These are phyloP conservation scores for Musa beccarii DNA, from an alignment of 176 grass and related monocot species.

Conservation along the genomic window DNA sequence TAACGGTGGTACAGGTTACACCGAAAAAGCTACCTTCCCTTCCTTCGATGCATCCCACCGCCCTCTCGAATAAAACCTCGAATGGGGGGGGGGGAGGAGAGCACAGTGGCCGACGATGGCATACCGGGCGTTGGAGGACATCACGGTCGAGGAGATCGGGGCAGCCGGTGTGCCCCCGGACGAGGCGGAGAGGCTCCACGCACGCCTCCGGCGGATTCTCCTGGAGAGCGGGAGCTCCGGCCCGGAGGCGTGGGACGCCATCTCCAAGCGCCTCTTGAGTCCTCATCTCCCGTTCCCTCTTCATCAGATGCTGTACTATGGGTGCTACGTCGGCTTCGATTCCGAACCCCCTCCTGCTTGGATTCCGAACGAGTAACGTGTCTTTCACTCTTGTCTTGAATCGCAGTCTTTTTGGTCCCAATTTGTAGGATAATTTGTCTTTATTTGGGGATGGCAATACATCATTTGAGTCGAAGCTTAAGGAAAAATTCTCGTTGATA, in stretches of 20 bases:
- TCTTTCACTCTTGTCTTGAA: neutral
- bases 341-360: slow-evolving; percentile 67
- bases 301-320: slow-evolving; percentile 93
- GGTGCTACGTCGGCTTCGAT: slow-evolving; percentile 50
- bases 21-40: too few relatives aligned
- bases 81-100: neutral
- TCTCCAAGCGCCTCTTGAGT: slow-evolving; percentile 34
- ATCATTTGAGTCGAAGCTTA: too few relatives aligned
- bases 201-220: slow-evolving; percentile 25
- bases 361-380: slow-evolving; percentile 55
- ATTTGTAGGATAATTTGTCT: neutral
- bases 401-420: neutral
- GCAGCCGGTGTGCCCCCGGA: slow-evolving; percentile 35
- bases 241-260: slow-evolving; percentile 48
- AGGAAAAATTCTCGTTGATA: neutral
- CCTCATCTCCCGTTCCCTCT: slow-evolving; percentile 58
- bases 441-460: neutral
- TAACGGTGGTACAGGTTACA: too few relatives aligned
- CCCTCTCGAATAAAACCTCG: neutral
- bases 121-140: slow-evolving; percentile 46
- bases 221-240: slow-evolving; percentile 18
- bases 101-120: neutral
- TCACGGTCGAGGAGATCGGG: slow-evolving; percentile 51
- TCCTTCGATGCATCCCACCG: too few relatives aligned
- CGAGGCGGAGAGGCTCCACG: slow-evolving; percentile 37